Evolutionary conservation across 73 alveolate species (phyloP), one percentile per base, ranked within the genome.

Genomic region (Blepharisma stoltei): DNA sequence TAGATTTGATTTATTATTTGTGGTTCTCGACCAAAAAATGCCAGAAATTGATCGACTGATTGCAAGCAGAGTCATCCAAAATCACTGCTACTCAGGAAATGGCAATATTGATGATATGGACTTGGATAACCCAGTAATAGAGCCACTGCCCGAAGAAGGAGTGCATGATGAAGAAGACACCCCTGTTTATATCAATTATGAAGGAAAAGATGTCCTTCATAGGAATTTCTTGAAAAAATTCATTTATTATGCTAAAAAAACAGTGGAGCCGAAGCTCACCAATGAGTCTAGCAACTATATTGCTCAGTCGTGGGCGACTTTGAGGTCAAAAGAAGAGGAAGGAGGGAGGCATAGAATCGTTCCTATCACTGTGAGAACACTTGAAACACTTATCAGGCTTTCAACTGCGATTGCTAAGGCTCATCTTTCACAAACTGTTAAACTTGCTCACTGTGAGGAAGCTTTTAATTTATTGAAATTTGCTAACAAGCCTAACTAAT

Each of bases 1-100:
- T 55, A 93, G 99, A 68, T 97, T 97, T 85, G 99, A 97, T 83
- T 86, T 97, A 78, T 88, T 97, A 67, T 97, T 97, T 86, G 93
- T 94, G 6, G 88, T 97, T 20, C 87, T 95, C 32, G 99, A 96
- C 87, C 96, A 91, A 65, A 96, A 96, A 55, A 89, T 81, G 78
- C 87, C 95, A 11, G 97, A 93, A 55, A 23, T 83, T 54, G 98
- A 96, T 82, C 89, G 97, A 79, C 81, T 54, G 76, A 93, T 96
- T 1, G 95, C 98, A 7, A 95, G 92, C 75, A 87, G 98, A 87
- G 99, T 96, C 38, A 93, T 96, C 32, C 78, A 78, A 55, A 96
- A 96, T 86, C 99, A 96, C 78, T 86, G 97, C 80, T 93, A 54
- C 76, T 69, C 78, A 46, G 88, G 85, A 6, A 67, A 70, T 8